phyloP scores from a whole-genome alignment of 208 protist species.

The Blechomonas ayalai region DNA sequence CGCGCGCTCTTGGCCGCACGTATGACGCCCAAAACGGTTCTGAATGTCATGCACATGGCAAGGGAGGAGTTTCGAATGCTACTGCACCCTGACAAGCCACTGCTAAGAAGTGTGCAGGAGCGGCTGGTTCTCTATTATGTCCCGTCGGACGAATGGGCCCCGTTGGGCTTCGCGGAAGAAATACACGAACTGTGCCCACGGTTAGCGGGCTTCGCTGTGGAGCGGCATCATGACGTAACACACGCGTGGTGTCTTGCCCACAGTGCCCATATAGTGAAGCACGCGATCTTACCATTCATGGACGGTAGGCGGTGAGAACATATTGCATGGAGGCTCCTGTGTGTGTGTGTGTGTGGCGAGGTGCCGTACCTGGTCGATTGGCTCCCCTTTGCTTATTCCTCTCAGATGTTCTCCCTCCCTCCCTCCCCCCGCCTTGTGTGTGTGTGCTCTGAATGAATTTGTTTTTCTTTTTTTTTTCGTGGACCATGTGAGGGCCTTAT shows the following conservation, averaged over 20 bases:
- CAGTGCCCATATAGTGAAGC: slow-evolving; percentile 33
- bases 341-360: too few relatives aligned
- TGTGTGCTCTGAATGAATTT: too few relatives aligned
- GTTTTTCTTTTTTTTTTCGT: too few relatives aligned
- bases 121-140: slow-evolving; percentile 71
- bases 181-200: slow-evolving; percentile 24
- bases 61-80: slow-evolving; percentile 52
- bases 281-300: slow-evolving; percentile 32
- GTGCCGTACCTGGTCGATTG: too few relatives aligned
- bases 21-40: slow-evolving; percentile 14
- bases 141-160: slow-evolving; percentile 43
- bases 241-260: slow-evolving; percentile 68
- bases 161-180: slow-evolving; percentile 31
- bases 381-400: too few relatives aligned
- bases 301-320: neutral
- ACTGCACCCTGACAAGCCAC: slow-evolving; percentile 26
- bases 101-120: slow-evolving; percentile 34
- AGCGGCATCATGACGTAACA: slow-evolving; percentile 25
- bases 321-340: too few relatives aligned
- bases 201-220: slow-evolving; percentile 33
- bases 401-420: too few relatives aligned
- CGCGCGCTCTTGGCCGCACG: slow-evolving; percentile 15
- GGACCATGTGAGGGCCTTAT: too few relatives aligned
- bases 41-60: slow-evolving; percentile 47
- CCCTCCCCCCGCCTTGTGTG: too few relatives aligned